Percentiles rank a stretch among this genome's conserved stretches.
Evolutionary conservation across 140 eudicot species (phyloP).

Genomic region (Anethum foeniculum): DNA sequence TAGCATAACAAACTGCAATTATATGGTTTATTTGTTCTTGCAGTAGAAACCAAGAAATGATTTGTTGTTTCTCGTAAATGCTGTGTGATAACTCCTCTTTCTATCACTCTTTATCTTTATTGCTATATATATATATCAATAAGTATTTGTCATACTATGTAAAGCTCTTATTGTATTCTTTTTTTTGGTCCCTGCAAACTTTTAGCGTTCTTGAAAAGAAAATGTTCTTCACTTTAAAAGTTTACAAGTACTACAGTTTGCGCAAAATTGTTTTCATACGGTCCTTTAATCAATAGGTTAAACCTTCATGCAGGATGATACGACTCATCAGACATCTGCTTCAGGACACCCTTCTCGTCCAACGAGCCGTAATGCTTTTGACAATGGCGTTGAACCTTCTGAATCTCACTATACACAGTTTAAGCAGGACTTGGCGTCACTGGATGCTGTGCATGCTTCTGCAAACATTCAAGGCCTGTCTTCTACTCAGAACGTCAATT

Average conservation of each 20-base stretch:
- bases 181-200: background rate
- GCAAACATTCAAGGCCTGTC: conserved; percentile 36
- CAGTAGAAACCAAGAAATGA: background rate
- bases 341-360: conserved; percentile 67
- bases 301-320: conserved; percentile 48
- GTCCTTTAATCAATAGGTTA: conserved; percentile 3
- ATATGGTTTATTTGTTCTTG: background rate
- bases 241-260: background rate
- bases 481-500: conserved; percentile 16
- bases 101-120: background rate
- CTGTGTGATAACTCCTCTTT: background rate
- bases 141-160: background rate
- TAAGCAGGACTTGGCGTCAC: conserved; percentile 36
- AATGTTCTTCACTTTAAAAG: background rate
- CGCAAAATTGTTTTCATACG: background rate
- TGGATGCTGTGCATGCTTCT: conserved; percentile 37
- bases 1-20: background rate
- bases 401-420: conserved; percentile 46
- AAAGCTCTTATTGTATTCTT: background rate
- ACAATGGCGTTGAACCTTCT: conserved; percentile 38
- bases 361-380: conserved; percentile 61
- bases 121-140: background rate
- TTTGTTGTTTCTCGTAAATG: background rate
- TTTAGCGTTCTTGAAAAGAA: background rate
- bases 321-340: conserved; percentile 33